A percentile compares a stretch with the other conserved stretches of the same genome.
Evolutionary conservation across 805 yeast species (phyloP).

Genomic region (Ogataea henricii): DNA sequence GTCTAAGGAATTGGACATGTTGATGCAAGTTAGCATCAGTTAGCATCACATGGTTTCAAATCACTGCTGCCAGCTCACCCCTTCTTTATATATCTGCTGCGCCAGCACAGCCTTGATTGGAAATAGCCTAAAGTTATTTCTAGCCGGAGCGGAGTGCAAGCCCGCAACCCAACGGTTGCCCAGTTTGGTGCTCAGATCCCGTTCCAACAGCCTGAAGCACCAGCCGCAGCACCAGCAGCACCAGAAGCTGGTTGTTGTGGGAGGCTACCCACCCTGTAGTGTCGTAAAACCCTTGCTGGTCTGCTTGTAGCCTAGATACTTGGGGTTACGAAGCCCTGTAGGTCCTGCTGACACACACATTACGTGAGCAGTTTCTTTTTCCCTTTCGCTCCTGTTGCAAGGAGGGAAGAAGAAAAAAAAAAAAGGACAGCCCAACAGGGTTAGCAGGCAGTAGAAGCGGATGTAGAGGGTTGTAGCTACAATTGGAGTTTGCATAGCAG

Average conservation of each 20-base stretch:
- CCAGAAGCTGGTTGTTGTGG: no score
- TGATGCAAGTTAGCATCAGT: neutral
- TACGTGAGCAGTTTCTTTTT: neutral
- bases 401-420: neutral
- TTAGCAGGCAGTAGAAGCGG: neutral
- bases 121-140: neutral
- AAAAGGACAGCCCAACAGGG: slow-evolving; percentile 8
- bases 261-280: no score
- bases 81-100: neutral
- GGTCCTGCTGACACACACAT: neutral
- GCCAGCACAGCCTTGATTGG: neutral
- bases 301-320: no score
- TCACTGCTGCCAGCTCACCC: neutral
- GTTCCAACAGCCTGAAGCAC: no score
- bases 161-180: neutral
- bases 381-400: slow-evolving; percentile 2
- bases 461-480: neutral
- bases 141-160: neutral
- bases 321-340: neutral
- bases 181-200: neutral
- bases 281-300: no score
- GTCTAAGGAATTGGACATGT: slow-evolving; percentile 65
- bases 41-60: neutral
- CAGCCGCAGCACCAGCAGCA: no score
- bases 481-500: neutral